These are phyloP conservation scores for Annulohypoxylon moriforme DNA, from an alignment of 495 filamentous ascomycete genomes.

Conservation along the genomic window DNA sequence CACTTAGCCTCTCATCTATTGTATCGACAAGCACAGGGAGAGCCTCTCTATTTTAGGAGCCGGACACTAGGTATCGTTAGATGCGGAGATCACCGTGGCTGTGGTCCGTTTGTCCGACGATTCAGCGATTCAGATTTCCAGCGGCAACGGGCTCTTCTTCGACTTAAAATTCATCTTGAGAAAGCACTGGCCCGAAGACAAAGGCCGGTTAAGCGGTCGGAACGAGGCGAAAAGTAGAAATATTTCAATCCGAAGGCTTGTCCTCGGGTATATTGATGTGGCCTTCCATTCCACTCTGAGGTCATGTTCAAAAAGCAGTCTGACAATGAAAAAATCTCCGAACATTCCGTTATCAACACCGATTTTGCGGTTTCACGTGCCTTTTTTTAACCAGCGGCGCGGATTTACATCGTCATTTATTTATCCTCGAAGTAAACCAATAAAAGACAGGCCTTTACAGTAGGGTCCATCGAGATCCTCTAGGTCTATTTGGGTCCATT, in stretches of 20 bases:
- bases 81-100: conserved; percentile 25
- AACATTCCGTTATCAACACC: conserved; percentile 16
- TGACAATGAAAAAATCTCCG: conserved; percentile 1
- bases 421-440: conserved; percentile 6
- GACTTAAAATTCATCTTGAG: conserved; percentile 11
- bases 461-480: background rate
- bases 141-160: background rate
- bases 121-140: background rate
- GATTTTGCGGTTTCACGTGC: conserved; percentile 22
- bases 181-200: conserved; percentile 19
- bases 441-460: conserved; percentile 6
- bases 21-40: background rate
- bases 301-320: conserved; percentile 1
- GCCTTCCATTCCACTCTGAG: conserved; percentile 1
- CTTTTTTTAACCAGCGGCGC: conserved; percentile 11
- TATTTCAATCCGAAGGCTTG: background rate
- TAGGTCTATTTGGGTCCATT: background rate
- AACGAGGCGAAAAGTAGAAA: conserved; percentile 19
- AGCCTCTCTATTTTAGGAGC: conserved; percentile 14
- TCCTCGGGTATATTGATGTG: conserved; percentile 29
- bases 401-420: conserved; percentile 12
- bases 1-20: background rate
- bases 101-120: conserved; percentile 34
- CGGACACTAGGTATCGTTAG: conserved; percentile 22
- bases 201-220: conserved; percentile 19